Percentiles rank a stretch among this genome's conserved stretches.
Evolutionary conservation across 2,329 filamentous ascomycete genomes (phyloP).

Genomic region (Aureobasidium sp.): DNA sequence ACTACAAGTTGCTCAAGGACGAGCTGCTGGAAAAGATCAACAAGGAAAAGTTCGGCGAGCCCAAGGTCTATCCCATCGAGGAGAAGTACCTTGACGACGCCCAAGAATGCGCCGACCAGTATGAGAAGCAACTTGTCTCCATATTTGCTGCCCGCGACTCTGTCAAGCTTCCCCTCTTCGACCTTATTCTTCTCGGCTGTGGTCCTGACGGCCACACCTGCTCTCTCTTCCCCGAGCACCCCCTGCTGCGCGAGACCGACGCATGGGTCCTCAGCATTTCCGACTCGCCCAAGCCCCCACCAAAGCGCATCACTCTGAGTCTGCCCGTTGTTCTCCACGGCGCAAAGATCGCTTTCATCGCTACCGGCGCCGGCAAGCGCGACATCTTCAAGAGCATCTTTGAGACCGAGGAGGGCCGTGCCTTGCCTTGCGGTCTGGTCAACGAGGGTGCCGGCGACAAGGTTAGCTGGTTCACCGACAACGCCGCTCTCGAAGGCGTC

Average conservation of each 20-base stretch:
- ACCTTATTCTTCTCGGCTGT: slow-evolving; percentile 85
- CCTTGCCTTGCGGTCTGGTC: slow-evolving; percentile 78
- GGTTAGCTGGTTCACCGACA: slow-evolving; percentile 92
- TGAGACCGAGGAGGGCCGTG: slow-evolving; percentile 62
- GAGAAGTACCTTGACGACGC: slow-evolving; percentile 61
- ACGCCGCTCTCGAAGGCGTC: slow-evolving; percentile 77
- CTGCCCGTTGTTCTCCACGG: slow-evolving; percentile 85
- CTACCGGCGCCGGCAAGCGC: slow-evolving; percentile 83
- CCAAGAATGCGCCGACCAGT: slow-evolving; percentile 87
- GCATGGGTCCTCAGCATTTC: slow-evolving; percentile 91
- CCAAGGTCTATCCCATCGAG: slow-evolving; percentile 75
- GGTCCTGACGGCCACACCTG: slow-evolving; percentile 97
- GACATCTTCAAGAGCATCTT: slow-evolving; percentile 90
- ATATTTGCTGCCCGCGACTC: slow-evolving; percentile 89
- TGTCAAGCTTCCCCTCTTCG: slow-evolving; percentile 90
- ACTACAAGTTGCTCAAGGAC: slow-evolving; percentile 79
- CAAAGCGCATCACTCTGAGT: slow-evolving; percentile 83
- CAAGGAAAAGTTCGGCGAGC: slow-evolving; percentile 50
- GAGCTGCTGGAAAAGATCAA: slow-evolving; percentile 89
- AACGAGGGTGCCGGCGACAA: slow-evolving; percentile 79
- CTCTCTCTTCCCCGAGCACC: slow-evolving; percentile 87
- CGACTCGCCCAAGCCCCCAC: slow-evolving; percentile 91
- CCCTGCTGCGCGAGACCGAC: slow-evolving; percentile 73
- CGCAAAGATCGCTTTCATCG: slow-evolving; percentile 81
- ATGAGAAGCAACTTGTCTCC: slow-evolving; percentile 79